Evolutionary conservation across 305 asterid genomes (phyloP), one percentile per base, ranked within the genome.

Genomic region (Plantago coronopus): DNA sequence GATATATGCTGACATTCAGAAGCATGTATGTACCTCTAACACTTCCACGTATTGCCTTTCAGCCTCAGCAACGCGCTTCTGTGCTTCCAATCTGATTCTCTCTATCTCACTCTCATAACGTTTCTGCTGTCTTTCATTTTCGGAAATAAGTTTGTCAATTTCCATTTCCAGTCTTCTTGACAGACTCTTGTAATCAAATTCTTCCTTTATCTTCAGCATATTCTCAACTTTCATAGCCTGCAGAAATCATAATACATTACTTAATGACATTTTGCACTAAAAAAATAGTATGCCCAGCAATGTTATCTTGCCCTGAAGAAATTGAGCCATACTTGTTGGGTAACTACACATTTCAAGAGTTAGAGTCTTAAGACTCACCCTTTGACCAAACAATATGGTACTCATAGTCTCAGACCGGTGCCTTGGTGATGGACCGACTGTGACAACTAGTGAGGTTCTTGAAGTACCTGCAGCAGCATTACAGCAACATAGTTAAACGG

Each of bases 191-290:
- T 88, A 91, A 76, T 91, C 97, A 77, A 88, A 91, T 75, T 88
- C 96, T 75, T 88, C 95, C 69, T 88, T 91, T 31, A 88, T 73
- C 75, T 85, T 91, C 70, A 91, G 68, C 98, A 84, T 88, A 74
- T 91, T 91, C 86, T 91, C 95, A 48, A 91, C 95, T 78, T 91
- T 91, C 96, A 88, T 86, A 56, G 96, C 96, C 96, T 91, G 86
- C 37, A 69, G 47, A 48, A 42, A 54, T 48, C 37, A 51, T 20
- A 22, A 18, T 46, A 53, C 21, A 5, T 57, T n/a, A 7, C 0
- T 34, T 34, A 1, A 34, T 7, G 10, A 34, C 42, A 34, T 34
- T 2, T 10, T 34, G 42, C 19, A 40, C 20, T 12, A 20, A 40
- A 40, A 12, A 40, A 5, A 7, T 17, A 56, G 13, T 3, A 29